Percentiles rank a stretch among this genome's conserved stretches.
These are phyloP conservation scores for Mucor sp. DNA, from an alignment of 371 early-diverging fungal genomes.

Conservation along the genomic window DNA sequence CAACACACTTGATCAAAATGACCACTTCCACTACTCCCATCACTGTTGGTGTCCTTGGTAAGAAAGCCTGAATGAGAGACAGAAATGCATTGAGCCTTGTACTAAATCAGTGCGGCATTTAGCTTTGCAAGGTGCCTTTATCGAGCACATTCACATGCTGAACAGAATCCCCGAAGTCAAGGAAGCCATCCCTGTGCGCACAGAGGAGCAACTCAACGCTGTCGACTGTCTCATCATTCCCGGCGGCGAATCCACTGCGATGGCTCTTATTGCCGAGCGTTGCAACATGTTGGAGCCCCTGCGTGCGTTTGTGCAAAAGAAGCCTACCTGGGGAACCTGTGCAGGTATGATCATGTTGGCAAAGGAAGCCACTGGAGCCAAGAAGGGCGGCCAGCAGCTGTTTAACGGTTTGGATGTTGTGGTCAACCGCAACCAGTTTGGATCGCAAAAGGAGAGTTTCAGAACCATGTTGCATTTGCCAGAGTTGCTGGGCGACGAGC, in stretches of 20 bases:
- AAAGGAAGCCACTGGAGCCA: constrained; percentile 70
- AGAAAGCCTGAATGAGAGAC: background rate
- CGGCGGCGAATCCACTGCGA: constrained; percentile 95
- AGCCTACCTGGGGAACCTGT: constrained; percentile 96
- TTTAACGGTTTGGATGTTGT: constrained; percentile 83
- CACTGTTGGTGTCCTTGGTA: constrained; percentile 34
- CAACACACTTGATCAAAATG: background rate
- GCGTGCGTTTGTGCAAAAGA: constrained; percentile 70
- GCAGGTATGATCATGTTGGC: constrained; percentile 95
- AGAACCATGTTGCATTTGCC: constrained; percentile 68
- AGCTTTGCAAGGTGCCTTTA: constrained; percentile 94
- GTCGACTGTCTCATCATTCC: constrained; percentile 93
- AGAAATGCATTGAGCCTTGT: background rate
- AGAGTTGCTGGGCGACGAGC: constrained; percentile 48
- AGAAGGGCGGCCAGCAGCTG: constrained; percentile 84
- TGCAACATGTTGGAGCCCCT: constrained; percentile 77
- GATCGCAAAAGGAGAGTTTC: constrained; percentile 91
- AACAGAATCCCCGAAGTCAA: constrained; percentile 60
- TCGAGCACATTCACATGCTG: constrained; percentile 87
- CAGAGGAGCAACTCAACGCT: constrained; percentile 58
- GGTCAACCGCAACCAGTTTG: constrained; percentile 93
- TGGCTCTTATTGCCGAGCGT: constrained; percentile 88
- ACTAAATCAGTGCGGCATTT: background rate
- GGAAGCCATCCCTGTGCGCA: constrained; percentile 70
- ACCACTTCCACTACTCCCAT: constrained; percentile 10